Conservation (phyloP, 1,284 basidiomycete species). For the Thelephora terrestris region DNA sequence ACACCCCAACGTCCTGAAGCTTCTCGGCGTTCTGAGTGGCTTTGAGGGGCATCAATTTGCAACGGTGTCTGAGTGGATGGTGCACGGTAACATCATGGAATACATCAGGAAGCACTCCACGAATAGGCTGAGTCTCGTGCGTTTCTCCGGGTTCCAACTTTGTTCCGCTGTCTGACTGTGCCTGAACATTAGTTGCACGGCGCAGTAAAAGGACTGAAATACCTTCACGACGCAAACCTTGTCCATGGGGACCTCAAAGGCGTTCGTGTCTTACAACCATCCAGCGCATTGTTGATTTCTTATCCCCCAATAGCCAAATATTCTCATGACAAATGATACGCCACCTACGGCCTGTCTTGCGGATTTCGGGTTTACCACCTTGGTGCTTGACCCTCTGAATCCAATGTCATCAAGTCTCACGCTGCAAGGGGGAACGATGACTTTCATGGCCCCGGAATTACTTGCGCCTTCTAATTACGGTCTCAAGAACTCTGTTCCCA, state of each 20-base stretch:
- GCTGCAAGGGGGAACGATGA: neutral
- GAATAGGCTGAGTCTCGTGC: neutral
- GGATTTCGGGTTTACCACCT: neutral
- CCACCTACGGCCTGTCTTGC: constrained; percentile 12
- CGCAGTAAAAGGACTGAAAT: too few relatives aligned
- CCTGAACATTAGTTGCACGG: too few relatives aligned
- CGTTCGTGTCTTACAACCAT: too few relatives aligned
- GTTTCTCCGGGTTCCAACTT: too few relatives aligned
- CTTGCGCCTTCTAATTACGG: neutral
- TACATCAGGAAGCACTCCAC: neutral
- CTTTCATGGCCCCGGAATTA: constrained; percentile 2
- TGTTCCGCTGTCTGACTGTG: too few relatives aligned
- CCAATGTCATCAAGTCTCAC: neutral
- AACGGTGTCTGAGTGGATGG: neutral
- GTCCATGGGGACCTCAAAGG: too few relatives aligned
- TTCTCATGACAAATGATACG: neutral
- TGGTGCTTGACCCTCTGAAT: neutral
- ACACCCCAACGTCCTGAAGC: neutral
- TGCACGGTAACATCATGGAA: neutral
- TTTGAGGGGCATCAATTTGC: neutral
- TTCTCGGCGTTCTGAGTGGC: neutral
- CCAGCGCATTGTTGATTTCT: neutral
- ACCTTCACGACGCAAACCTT: too few relatives aligned
- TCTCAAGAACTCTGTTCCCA: neutral
- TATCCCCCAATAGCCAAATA: neutral